These are phyloP conservation scores for Vaccinium vitisidaea DNA, from an alignment of 148 eudicot species.

Conservation along the genomic window DNA sequence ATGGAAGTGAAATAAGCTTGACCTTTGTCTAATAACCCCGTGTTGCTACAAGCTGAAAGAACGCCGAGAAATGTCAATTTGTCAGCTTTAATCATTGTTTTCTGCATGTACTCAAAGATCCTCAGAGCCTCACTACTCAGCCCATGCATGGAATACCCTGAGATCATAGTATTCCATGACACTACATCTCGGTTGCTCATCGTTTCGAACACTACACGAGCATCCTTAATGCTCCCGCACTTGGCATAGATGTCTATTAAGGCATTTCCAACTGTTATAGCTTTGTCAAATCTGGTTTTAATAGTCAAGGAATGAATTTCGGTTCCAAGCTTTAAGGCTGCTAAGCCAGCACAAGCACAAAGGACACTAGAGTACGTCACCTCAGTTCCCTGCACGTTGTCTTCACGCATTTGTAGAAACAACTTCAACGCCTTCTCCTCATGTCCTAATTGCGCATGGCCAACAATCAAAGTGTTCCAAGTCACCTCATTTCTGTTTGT, in stretches of 20 bases:
- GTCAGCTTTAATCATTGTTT: conserved; percentile 47
- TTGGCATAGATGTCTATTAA: conserved; percentile 86
- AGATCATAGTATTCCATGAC: conserved; percentile 83
- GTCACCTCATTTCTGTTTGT: conserved; percentile 60
- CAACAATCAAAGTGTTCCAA: conserved; percentile 90
- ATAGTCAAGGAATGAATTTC: conserved; percentile 71
- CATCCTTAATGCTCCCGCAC: conserved; percentile 79
- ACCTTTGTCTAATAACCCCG: conserved; percentile 64
- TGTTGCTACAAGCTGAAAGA: conserved; percentile 86
- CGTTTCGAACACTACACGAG: conserved; percentile 60
- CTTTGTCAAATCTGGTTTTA: conserved; percentile 57
- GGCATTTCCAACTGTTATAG: conserved; percentile 64
- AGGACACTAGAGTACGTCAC: conserved; percentile 82
- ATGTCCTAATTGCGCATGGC: conserved; percentile 62
- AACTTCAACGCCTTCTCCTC: conserved; percentile 57
- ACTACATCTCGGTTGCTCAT: conserved; percentile 64
- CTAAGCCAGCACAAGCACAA: conserved; percentile 71
- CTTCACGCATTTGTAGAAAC: conserved; percentile 62
- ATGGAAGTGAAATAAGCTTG: conserved; percentile 55
- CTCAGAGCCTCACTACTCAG: conserved; percentile 65
- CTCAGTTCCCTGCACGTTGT: conserved; percentile 52
- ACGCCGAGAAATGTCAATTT: conserved; percentile 71
- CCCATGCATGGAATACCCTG: conserved; percentile 84
- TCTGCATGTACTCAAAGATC: conserved; percentile 56
- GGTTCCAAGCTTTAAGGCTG: conserved; percentile 62